Percentiles rank a stretch among this genome's conserved stretches.
phyloP scores from a whole-genome alignment of 768 basidiomycete species.

The Boletus edulis region DNA sequence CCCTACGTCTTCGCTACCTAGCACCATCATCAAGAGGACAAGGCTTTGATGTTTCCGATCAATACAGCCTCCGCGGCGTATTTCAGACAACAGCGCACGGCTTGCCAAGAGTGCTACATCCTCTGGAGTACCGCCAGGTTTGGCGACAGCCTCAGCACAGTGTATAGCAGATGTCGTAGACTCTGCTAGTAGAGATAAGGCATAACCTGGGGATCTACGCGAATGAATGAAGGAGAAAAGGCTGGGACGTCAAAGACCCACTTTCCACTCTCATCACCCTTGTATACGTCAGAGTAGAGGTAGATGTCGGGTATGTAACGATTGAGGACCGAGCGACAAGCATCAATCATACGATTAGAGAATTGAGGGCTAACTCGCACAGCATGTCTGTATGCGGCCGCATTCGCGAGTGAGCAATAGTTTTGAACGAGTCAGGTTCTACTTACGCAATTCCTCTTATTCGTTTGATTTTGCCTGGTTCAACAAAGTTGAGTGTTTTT shows the following conservation, averaged over 20 bases:
- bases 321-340: slow-evolving; percentile 88
- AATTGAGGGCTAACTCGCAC: slow-evolving; percentile 97
- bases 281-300: slow-evolving; percentile 97
- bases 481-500: slow-evolving; percentile 90
- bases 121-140: slow-evolving; percentile 85
- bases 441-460: slow-evolving; percentile 95
- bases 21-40: slow-evolving; percentile 84
- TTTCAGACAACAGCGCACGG: slow-evolving; percentile 73
- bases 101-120: slow-evolving; percentile 86
- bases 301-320: slow-evolving; percentile 98
- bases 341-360: slow-evolving; percentile 96
- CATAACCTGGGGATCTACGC: slow-evolving; percentile 91
- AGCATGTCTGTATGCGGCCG: slow-evolving; percentile 64
- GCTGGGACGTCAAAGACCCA: slow-evolving; percentile 38
- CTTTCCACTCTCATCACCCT: slow-evolving; percentile 97
- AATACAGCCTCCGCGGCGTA: slow-evolving; percentile 83
- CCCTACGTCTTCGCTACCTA: slow-evolving; percentile 98
- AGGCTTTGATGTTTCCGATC: slow-evolving; percentile 87
- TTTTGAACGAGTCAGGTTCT: background rate
- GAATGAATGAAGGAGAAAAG: background rate
- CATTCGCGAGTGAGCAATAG: background rate
- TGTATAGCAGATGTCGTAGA: slow-evolving; percentile 89
- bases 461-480: slow-evolving; percentile 87
- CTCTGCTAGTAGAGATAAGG: slow-evolving; percentile 84
- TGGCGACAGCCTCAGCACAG: slow-evolving; percentile 82